A percentile compares a stretch with the other conserved stretches of the same genome.
Evolutionary conservation across 169 alveolate species (phyloP).

Genomic region (Plasmodium gallinaceum): DNA sequence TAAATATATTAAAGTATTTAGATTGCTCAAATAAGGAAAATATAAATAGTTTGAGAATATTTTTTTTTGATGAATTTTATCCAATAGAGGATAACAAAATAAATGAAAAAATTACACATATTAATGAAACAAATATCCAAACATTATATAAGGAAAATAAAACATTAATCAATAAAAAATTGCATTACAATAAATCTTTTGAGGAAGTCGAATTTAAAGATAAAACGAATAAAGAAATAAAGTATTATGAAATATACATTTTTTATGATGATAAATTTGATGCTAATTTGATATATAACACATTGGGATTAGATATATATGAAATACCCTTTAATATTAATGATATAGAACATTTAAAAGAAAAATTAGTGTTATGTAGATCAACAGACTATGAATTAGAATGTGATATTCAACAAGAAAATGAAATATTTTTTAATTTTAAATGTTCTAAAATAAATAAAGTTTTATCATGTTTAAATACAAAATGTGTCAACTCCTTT

Average conservation of each 20-base stretch:
- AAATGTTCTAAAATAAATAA: constrained; percentile 5
- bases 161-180: constrained; percentile 1
- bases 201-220: neutral
- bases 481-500: constrained; percentile 15
- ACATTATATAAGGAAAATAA: neutral
- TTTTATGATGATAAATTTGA: constrained; percentile 19
- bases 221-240: constrained; percentile 11
- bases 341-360: constrained; percentile 11
- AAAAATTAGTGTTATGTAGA: constrained; percentile 32
- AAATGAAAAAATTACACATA: neutral
- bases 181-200: neutral
- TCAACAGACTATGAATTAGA: neutral
- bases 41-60: constrained; percentile 13
- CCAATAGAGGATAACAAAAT: neutral
- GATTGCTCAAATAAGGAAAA: constrained; percentile 26
- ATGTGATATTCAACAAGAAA: neutral
- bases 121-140: constrained; percentile 1
- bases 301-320: constrained; percentile 35
- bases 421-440: neutral
- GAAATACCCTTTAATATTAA: constrained; percentile 9
- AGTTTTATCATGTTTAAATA: constrained; percentile 16
- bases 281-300: neutral
- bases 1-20: constrained; percentile 44
- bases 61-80: constrained; percentile 38
- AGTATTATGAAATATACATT: constrained; percentile 30